These are phyloP conservation scores for Gregarina niphandrodes DNA, from an alignment of 169 alveolate genomes.

Conservation along the genomic window DNA sequence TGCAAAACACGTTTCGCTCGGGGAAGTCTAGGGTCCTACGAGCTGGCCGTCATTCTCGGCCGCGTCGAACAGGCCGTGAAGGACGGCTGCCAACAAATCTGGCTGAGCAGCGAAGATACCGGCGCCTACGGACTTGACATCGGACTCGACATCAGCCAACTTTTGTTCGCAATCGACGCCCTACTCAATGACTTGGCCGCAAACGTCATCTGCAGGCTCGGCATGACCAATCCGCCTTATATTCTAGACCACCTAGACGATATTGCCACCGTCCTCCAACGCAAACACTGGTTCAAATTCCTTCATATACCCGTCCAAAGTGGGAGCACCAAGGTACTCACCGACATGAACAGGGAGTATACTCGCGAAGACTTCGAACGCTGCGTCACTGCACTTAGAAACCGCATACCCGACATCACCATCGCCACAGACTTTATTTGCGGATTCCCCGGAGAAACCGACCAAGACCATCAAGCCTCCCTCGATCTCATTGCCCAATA, in stretches of 20 bases:
- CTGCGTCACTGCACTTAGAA: constrained; percentile 55
- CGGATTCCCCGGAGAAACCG: constrained; percentile 92
- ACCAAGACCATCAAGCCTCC: constrained; percentile 64
- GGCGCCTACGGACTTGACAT: constrained; percentile 94
- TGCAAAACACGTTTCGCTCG: constrained; percentile 90
- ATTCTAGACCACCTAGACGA: constrained; percentile 73
- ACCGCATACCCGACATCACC: constrained; percentile 30
- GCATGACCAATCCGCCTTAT: constrained; percentile 98
- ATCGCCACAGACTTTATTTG: constrained; percentile 92
- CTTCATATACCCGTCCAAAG: constrained; percentile 92
- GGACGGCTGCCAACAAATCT: constrained; percentile 77
- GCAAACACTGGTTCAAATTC: constrained; percentile 77
- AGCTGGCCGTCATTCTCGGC: constrained; percentile 54
- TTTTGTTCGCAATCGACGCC: constrained; percentile 47
- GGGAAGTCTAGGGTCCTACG: constrained; percentile 75
- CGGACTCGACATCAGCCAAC: constrained; percentile 67
- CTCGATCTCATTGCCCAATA: constrained; percentile 51
- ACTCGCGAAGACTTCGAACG: constrained; percentile 66
- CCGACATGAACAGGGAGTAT: constrained; percentile 85
- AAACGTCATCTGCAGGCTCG: constrained; percentile 26
- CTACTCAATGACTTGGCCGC: constrained; percentile 7
- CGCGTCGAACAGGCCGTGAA: constrained; percentile 55
- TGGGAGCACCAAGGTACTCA: constrained; percentile 71
- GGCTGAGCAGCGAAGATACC: constrained; percentile 93
- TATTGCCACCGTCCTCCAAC: constrained; percentile 62